phyloP scores from a whole-genome alignment of 1,284 basidiomycete species.

The Ganoderma resinaceum region DNA sequence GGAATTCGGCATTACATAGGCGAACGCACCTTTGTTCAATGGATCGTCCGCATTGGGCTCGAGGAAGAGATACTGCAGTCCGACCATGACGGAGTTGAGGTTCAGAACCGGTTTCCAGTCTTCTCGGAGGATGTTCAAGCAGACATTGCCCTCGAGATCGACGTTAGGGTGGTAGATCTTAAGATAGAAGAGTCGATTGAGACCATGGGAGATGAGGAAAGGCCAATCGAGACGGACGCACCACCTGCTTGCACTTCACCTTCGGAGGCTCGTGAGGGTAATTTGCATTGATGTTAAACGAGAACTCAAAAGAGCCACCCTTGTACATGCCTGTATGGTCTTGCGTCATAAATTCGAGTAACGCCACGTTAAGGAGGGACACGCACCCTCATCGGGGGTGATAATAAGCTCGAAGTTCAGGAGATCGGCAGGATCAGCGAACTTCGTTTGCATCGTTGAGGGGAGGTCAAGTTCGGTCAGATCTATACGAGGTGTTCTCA shows the following conservation, averaged over 20 bases:
- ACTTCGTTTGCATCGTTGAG: slow-evolving; percentile 94
- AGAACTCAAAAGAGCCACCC: slow-evolving; percentile 93
- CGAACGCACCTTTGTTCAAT: slow-evolving; percentile 89
- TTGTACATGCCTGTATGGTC: slow-evolving; percentile 90
- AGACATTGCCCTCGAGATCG: slow-evolving; percentile 96
- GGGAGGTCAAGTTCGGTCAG: slow-evolving; percentile 97
- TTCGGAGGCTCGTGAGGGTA: slow-evolving; percentile 99
- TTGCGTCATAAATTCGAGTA: neutral
- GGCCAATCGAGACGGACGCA: slow-evolving; percentile 46
- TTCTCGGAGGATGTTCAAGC: slow-evolving; percentile 96
- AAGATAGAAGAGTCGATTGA: neutral
- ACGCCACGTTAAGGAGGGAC: neutral
- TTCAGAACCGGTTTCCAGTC: slow-evolving; percentile 99
- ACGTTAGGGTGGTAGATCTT: slow-evolving; percentile 99
- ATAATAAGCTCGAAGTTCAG: slow-evolving; percentile 97
- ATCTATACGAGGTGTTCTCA: slow-evolving; percentile 57
- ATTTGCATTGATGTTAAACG: slow-evolving; percentile 95
- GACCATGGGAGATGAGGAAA: slow-evolving; percentile 1
- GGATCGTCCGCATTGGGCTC: slow-evolving; percentile 99
- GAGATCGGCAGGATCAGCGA: slow-evolving; percentile 91
- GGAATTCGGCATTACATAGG: neutral
- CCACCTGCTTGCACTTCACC: slow-evolving; percentile 96
- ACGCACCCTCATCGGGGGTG: slow-evolving; percentile 93
- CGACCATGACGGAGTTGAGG: slow-evolving; percentile 97
- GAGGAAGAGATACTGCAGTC: slow-evolving; percentile 96